phyloP scores from a whole-genome alignment of 192 early-diverging fungal genomes.

The Coemansia brasiliensis region DNA sequence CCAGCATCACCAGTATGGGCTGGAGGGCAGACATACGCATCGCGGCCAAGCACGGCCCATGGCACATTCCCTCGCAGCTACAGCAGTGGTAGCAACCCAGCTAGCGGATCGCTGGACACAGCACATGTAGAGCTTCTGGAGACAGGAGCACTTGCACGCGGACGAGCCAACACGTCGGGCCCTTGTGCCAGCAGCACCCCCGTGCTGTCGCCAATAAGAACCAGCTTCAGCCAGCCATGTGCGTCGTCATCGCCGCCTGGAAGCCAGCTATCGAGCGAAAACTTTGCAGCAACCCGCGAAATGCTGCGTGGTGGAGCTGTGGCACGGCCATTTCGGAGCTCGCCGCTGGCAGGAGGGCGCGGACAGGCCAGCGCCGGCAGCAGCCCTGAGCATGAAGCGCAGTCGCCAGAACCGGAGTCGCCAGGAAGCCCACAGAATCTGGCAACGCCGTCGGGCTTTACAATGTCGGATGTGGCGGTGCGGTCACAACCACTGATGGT shows the following conservation, averaged over 20 bases:
- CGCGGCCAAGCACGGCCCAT: slow-evolving; percentile 31
- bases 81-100: background rate
- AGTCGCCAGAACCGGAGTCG: slow-evolving; percentile 10
- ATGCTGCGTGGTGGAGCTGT: slow-evolving; percentile 6
- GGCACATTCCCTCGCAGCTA: slow-evolving; percentile 22
- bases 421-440: slow-evolving; percentile 19
- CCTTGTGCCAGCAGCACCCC: slow-evolving; percentile 6
- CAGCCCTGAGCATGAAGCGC: slow-evolving; percentile 12
- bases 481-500: slow-evolving; percentile 30
- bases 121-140: slow-evolving; percentile 1
- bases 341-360: slow-evolving; percentile 23
- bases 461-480: slow-evolving; percentile 19
- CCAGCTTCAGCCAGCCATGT: slow-evolving; percentile 8
- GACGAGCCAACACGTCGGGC: slow-evolving; percentile 24
- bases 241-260: slow-evolving; percentile 3
- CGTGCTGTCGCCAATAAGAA: slow-evolving; percentile 11
- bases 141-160: slow-evolving; percentile 6
- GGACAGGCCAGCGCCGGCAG: slow-evolving; percentile 2
- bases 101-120: slow-evolving; percentile 7
- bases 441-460: slow-evolving; percentile 16
- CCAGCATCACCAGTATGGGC: background rate
- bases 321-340: slow-evolving; percentile 29
- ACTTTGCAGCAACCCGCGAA: slow-evolving; percentile 6
- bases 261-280: slow-evolving; percentile 1
- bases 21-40: slow-evolving; percentile 1